Conservation (phyloP, 306 rosid genomes). For the Abrus precatorius region DNA sequence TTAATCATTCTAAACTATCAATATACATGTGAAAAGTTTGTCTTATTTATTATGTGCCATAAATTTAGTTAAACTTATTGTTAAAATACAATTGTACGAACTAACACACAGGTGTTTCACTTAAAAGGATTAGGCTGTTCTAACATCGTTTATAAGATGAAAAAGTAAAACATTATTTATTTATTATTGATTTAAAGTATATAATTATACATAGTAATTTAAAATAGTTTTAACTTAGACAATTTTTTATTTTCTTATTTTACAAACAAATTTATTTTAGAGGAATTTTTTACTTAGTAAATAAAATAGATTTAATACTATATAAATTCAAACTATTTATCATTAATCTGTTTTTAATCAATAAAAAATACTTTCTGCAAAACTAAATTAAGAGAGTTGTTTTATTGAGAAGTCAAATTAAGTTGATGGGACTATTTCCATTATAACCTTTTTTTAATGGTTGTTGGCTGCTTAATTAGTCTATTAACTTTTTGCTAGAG, state of each 20-base stretch:
- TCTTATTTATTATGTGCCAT: background rate
- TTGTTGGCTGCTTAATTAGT: background rate
- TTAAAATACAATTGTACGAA: background rate
- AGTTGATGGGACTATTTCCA: slow-evolving; percentile 8
- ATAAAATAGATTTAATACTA: too few species aligned
- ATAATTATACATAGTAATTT: too few species aligned
- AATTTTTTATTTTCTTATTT: too few species aligned
- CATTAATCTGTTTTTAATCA: too few species aligned
- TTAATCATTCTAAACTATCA: background rate
- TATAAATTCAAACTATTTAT: too few species aligned
- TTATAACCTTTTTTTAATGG: background rate
- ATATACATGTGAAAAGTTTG: background rate
- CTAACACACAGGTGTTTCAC: background rate
- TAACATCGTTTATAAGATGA: too few species aligned
- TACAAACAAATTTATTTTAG: too few species aligned
- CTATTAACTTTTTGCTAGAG: background rate
- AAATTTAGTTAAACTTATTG: background rate
- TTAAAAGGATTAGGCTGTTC: background rate
- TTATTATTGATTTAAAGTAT: too few species aligned
- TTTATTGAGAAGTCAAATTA: background rate
- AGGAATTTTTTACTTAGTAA: too few species aligned
- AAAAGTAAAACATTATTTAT: too few species aligned
- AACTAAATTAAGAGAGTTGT: background rate
- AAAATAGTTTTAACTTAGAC: too few species aligned
- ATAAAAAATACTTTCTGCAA: background rate